phyloP scores from a whole-genome alignment of 176 grass and related monocot species.

The Chrysopogon serrulatus region DNA sequence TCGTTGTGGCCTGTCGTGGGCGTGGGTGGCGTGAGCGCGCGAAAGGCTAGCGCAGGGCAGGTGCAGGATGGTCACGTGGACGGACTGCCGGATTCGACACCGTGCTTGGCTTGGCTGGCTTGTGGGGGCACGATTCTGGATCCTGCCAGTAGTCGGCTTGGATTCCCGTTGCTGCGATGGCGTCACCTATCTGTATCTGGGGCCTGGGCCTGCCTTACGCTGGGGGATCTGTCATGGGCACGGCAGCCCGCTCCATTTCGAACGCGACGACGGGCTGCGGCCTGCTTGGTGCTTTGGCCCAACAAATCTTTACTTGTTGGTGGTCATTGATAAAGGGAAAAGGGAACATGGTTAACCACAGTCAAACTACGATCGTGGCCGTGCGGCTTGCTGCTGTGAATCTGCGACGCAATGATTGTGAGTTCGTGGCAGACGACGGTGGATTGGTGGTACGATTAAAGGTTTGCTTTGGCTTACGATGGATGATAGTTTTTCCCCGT shows the following conservation, averaged over 20 bases:
- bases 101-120: neutral
- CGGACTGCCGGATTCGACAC: neutral
- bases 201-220: no score
- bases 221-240: neutral
- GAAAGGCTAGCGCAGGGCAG: neutral
- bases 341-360: neutral
- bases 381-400: neutral
- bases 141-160: neutral
- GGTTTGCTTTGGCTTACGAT: neutral
- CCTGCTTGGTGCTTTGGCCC: neutral
- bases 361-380: neutral
- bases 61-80: neutral
- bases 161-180: neutral
- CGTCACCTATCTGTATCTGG: neutral
- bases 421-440: neutral
- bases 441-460: neutral
- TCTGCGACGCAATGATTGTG: neutral
- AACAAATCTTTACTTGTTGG: neutral
- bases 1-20: neutral
- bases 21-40: neutral
- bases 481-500: neutral
- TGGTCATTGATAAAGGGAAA: neutral
- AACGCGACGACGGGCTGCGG: neutral
- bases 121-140: neutral
- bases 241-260: neutral